Evolutionary conservation across 495 filamentous ascomycete species (phyloP).

Genomic region (Penicillium argentinense): DNA sequence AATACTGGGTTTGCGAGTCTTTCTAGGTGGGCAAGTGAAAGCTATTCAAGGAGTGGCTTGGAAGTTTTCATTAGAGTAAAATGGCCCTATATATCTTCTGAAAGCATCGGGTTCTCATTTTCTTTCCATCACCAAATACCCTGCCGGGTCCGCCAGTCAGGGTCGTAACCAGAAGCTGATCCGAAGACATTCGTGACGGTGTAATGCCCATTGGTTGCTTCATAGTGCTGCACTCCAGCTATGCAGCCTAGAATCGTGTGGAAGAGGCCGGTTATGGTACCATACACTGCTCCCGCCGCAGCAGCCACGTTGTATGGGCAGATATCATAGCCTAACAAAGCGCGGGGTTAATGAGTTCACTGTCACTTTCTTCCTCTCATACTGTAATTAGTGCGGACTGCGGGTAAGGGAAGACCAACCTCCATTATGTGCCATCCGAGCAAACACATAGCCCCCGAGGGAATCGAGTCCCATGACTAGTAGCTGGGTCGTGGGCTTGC

Average conservation of each 20-base stretch:
- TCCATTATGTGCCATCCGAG: constrained; percentile 19
- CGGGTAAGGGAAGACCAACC: too few relatives aligned
- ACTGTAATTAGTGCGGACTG: too few relatives aligned
- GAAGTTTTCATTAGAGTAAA: too few relatives aligned
- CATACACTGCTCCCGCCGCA: constrained; percentile 18
- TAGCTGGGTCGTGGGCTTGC: constrained; percentile 4
- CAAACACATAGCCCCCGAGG: constrained; percentile 18
- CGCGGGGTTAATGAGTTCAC: too few relatives aligned
- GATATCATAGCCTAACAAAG: constrained; percentile 15
- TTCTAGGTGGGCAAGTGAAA: too few relatives aligned
- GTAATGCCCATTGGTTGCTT: constrained; percentile 11
- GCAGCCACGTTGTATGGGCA: constrained; percentile 19
- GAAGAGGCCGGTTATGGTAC: constrained; percentile 13
- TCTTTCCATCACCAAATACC: too few relatives aligned
- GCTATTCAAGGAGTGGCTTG: too few relatives aligned
- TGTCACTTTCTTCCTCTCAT: too few relatives aligned
- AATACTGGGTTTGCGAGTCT: too few relatives aligned
- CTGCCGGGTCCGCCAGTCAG: constrained; percentile 3
- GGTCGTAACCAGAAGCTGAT: constrained; percentile 7
- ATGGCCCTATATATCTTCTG: too few relatives aligned
- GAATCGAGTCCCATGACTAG: constrained; percentile 15
- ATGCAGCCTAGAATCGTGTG: constrained; percentile 13
- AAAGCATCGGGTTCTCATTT: too few relatives aligned
- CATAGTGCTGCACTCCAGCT: background rate
- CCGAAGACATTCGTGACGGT: constrained; percentile 12